These are phyloP conservation scores for Fusarium irregulare DNA, from an alignment of 2,329 filamentous ascomycete genomes.

Conservation along the genomic window DNA sequence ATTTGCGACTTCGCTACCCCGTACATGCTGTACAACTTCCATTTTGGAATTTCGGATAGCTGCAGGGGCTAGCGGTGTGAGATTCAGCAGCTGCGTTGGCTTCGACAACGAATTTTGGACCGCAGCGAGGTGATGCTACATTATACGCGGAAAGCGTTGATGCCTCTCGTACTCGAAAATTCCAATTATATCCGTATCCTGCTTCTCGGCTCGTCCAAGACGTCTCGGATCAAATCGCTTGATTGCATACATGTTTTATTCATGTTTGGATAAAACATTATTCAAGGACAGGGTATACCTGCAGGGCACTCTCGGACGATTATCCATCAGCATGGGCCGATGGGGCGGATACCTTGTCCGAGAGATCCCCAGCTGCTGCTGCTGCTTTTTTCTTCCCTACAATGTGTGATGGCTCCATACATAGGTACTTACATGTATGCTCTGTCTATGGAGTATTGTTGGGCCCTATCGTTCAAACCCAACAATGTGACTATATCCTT, in stretches of 20 bases:
- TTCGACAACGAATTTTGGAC: conserved; percentile 7
- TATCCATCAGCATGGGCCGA: conserved; percentile 44
- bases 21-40: conserved; percentile 25
- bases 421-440: neutral
- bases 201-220: neutral
- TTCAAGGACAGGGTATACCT: conserved; percentile 22
- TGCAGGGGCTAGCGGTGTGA: conserved; percentile 12
- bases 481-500: neutral
- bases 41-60: conserved; percentile 24
- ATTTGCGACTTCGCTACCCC: conserved; percentile 20
- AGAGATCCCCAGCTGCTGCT: conserved; percentile 12
- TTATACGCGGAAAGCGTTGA: neutral
- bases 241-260: conserved; percentile 6
- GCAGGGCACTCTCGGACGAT: conserved; percentile 45
- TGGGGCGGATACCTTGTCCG: conserved; percentile 34
- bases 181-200: neutral
- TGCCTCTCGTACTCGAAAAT: neutral
- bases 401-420: neutral
- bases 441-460: neutral
- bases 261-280: conserved; percentile 17
- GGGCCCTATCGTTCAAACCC: neutral
- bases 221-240: conserved; percentile 16
- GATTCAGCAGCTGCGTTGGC: conserved; percentile 7
- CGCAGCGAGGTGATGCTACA: neutral
- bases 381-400: neutral